A percentile compares a stretch with the other conserved stretches of the same genome.
These are phyloP conservation scores for Aspergillus sparsus DNA, from an alignment of 495 filamentous ascomycete genomes.

Conservation along the genomic window DNA sequence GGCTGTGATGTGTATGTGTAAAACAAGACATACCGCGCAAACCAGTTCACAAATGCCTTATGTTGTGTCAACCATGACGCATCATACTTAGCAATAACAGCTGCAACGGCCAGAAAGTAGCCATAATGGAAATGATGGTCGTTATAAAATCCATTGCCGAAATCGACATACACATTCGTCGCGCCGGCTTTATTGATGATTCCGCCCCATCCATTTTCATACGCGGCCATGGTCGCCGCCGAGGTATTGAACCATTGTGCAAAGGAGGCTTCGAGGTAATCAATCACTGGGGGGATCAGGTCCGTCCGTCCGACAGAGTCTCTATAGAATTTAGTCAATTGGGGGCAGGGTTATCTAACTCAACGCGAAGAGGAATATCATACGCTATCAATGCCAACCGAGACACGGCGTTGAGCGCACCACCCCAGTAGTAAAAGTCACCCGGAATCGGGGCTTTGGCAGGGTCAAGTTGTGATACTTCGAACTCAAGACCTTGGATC, in stretches of 20 bases:
- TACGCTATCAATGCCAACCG: background rate
- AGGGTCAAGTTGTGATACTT: background rate
- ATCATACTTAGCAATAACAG: background rate
- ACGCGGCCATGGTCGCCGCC: background rate
- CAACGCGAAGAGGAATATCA: background rate
- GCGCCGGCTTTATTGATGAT: background rate
- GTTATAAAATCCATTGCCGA: background rate
- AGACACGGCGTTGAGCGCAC: background rate
- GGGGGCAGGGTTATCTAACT: background rate
- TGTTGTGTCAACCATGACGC: background rate
- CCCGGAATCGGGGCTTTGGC: background rate
- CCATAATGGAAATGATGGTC: background rate
- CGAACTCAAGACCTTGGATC: background rate
- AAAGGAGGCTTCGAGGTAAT: background rate
- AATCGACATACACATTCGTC: background rate
- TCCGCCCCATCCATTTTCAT: background rate
- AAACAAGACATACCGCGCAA: background rate
- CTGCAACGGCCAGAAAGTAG: background rate
- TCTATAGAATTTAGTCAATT: background rate
- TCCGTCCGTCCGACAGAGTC: background rate
- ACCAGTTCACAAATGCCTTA: background rate
- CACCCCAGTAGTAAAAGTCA: background rate
- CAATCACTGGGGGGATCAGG: background rate
- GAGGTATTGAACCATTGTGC: background rate
- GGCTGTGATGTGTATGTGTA: background rate